These are phyloP conservation scores for Ustilago crameri DNA, from an alignment of 1,284 basidiomycete genomes.

Conservation along the genomic window DNA sequence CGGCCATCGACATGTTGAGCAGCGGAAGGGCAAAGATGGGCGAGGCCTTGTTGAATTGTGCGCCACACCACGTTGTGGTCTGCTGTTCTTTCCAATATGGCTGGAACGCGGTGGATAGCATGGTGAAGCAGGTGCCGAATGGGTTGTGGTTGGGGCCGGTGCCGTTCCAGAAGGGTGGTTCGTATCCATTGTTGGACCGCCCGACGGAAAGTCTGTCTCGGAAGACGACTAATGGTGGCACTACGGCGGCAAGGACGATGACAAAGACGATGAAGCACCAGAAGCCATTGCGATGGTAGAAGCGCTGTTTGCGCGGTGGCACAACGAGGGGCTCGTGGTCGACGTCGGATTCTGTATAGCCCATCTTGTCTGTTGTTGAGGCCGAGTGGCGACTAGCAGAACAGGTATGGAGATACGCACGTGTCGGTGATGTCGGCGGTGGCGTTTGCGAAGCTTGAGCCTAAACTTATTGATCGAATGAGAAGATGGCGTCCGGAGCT, in stretches of 20 bases:
- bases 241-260: slow-evolving; percentile 28
- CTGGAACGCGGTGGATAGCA: slow-evolving; percentile 44
- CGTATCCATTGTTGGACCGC: slow-evolving; percentile 1
- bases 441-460: neutral
- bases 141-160: slow-evolving; percentile 45
- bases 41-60: slow-evolving; percentile 37
- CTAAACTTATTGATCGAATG: too few relatives aligned
- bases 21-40: slow-evolving; percentile 45
- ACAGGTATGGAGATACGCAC: neutral
- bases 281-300: slow-evolving; percentile 29
- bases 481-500: too few relatives aligned
- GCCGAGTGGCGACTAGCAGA: neutral
- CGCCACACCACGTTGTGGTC: slow-evolving; percentile 46
- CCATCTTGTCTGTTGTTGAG: slow-evolving; percentile 1
- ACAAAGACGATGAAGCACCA: slow-evolving; percentile 30
- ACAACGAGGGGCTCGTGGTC: slow-evolving; percentile 15
- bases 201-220: slow-evolving; percentile 17
- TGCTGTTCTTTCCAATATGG: slow-evolving; percentile 43
- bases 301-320: slow-evolving; percentile 18
- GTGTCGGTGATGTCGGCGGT: neutral
- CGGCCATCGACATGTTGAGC: slow-evolving; percentile 38
- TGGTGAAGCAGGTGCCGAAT: slow-evolving; percentile 44
- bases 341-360: slow-evolving; percentile 26
- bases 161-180: slow-evolving; percentile 48
- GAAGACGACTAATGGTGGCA: slow-evolving; percentile 35